Base-by-base conservation (phyloP, 805 yeast species). In the Spathaspora girioi region DNA sequence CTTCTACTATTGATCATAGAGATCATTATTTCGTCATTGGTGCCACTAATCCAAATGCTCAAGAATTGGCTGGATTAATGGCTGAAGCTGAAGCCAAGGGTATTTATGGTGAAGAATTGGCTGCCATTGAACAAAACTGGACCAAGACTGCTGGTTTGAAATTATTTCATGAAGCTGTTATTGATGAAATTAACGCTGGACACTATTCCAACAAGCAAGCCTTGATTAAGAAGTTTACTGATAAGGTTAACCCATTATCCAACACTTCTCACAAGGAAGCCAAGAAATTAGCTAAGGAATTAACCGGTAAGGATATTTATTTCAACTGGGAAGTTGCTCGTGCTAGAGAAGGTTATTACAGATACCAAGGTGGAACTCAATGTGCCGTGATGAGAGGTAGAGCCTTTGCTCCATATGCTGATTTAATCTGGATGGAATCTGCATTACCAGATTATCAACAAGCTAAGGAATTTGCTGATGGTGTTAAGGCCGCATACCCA, bases 341-440 rank as follows among this genome's bases (percentile, higher is more conserved):
- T 71, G 96, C 89, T 56, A 82, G 97, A 69, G 98, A 93, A 77
- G 98, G 98, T 62, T 89, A 88, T 82, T 93, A 93, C 84, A 83
- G 97, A 67, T 92, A 90, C 84, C 78, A 77, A 64, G 98, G 98
- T 64, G 98, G 98, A 63, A 89, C 97, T 54, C 92, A 89, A 77
- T 91, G 97, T 80, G 97, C 98, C 47, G 87, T 93, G 49, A 93
- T 90, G 86, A 86, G 98, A 70, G 97, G 96, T 56, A 83, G 96
- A 65, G 96, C 97, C 29, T 93, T 79, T 69, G 92, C 97, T 50
- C 97, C 97, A 56, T 93, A 86, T 71, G 91, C 96, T 43, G 98
- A 92, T 72, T 79, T 93, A 76, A 85, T 92, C 61, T 93, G 98
- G 98, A 92, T 93, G 97, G 98, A 93, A 79, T 86, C 96, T 54